Evolutionary conservation across 495 filamentous ascomycete species (phyloP).

Genomic region (Aspergillus indologenus): DNA sequence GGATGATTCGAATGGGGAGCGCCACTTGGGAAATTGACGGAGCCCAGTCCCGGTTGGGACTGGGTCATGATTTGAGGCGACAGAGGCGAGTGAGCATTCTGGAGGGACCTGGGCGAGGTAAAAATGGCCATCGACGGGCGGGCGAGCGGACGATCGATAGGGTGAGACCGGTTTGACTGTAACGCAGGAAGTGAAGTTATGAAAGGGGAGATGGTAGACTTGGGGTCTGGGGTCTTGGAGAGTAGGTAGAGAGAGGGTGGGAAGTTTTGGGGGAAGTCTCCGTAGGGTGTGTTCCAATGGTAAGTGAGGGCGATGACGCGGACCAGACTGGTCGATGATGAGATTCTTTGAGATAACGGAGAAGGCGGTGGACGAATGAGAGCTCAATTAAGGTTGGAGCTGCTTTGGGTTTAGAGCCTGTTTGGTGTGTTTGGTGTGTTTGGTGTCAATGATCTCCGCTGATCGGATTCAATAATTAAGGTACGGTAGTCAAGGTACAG

Average conservation of each 20-base stretch:
- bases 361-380: constrained; percentile 6
- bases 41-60: constrained; percentile 30
- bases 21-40: constrained; percentile 27
- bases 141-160: not conserved
- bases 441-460: no score
- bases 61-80: constrained; percentile 30
- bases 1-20: constrained; percentile 52
- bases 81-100: constrained; percentile 44
- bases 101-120: constrained; percentile 64
- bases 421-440: no score
- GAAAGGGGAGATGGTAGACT: not conserved
- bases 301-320: not conserved
- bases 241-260: not conserved
- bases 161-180: not conserved
- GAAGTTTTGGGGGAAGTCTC: not conserved
- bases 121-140: constrained; percentile 46
- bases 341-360: constrained; percentile 3
- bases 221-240: not conserved
- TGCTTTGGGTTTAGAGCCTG: not conserved
- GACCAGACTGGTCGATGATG: constrained; percentile 1
- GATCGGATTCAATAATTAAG: no score
- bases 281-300: not conserved
- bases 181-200: not conserved
- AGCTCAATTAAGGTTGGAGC: not conserved
- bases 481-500: no score